Evolutionary conservation across 768 basidiomycete genomes (phyloP), one percentile per base, ranked within the genome.

Genomic region (Coprinopsis strossmayeri): DNA sequence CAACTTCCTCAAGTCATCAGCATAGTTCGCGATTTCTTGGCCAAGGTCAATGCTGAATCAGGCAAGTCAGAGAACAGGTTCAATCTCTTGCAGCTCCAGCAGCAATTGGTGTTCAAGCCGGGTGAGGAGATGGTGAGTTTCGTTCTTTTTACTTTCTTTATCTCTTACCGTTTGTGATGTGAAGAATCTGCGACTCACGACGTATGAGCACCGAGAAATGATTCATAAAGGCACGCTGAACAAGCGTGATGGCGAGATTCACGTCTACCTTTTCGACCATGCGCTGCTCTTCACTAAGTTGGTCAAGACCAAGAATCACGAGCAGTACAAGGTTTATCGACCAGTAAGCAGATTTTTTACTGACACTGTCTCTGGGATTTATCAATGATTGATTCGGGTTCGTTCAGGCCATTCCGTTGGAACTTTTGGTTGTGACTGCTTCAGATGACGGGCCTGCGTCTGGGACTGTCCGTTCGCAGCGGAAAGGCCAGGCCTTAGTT

Each of bases 51-150:
- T 62, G 70, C 82, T 18, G 95, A 97, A 69, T 91, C 88, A 5
- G 96, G 96, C 17, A 93, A 87, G 70, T 82, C 91, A 34, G 96
- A 98, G 70, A 98, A 97, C 61, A 74, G 93, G 51, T 97, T 98
- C 71, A 96, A 96, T 63, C 72, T 99, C 46, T 71, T 91, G 45
- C 95, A 99, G 66, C 74, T 99, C 30, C 91, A 96, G 58, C 84
- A 87, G 60, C 93, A 97, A 68, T 70, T 99, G 34, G 70, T 87
- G 30, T 97, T 93, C 68, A 80, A 87, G 51, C 90, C 84, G 5
- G 91, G 90, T 42, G 95, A 98, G 61, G 76, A 85, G 65, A 89
- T 94, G 64, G 91, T 93, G 53, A 61, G 87, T 73, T 23, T 45
- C 23, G 49, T 21, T 39, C 38, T 28, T 21, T 39, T 52, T n/a